A percentile compares a stretch with the other conserved stretches of the same genome.
Evolutionary conservation across 2,329 filamentous ascomycete genomes (phyloP).

Genomic region (Polytolypa hystricis): DNA sequence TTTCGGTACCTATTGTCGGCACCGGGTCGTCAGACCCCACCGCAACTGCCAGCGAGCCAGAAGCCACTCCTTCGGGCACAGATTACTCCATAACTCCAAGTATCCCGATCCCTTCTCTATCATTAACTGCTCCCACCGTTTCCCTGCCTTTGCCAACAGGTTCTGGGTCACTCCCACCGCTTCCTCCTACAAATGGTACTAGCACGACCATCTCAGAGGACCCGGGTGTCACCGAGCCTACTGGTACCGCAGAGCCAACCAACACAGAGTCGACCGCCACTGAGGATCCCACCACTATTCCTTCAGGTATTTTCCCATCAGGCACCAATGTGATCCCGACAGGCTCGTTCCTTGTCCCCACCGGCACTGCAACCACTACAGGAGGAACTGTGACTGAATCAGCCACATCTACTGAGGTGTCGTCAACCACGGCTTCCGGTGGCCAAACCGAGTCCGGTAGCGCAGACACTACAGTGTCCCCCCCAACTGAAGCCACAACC

Average conservation of each 20-base stretch:
- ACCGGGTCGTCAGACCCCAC: slow-evolving; percentile 4
- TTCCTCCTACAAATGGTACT: not conserved
- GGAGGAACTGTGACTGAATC: slow-evolving; percentile 1
- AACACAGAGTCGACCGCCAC: slow-evolving; percentile 12
- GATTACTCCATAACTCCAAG: not conserved
- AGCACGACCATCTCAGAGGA: not conserved
- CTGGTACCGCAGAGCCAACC: slow-evolving; percentile 8
- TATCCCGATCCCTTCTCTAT: not conserved
- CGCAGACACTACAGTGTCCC: not conserved
- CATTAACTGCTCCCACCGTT: not conserved
- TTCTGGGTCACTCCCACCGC: not conserved
- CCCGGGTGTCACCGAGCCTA: slow-evolving; percentile 4
- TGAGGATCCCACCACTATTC: slow-evolving; percentile 12
- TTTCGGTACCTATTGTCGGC: slow-evolving; percentile 9
- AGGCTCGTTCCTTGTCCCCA: not conserved
- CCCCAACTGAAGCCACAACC: slow-evolving; percentile 2
- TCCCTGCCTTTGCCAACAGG: not conserved
- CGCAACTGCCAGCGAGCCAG: not conserved
- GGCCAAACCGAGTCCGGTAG: slow-evolving; percentile 1
- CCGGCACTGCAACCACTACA: not conserved
- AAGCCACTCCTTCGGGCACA: slow-evolving; percentile 10
- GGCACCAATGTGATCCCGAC: not conserved
- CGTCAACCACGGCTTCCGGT: slow-evolving; percentile 3
- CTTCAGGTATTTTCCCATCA: slow-evolving; percentile 9
- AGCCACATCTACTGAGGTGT: not conserved